Base-by-base conservation (phyloP, 306 rosid genomes). In the Amphicarpaea edgeworthii region DNA sequence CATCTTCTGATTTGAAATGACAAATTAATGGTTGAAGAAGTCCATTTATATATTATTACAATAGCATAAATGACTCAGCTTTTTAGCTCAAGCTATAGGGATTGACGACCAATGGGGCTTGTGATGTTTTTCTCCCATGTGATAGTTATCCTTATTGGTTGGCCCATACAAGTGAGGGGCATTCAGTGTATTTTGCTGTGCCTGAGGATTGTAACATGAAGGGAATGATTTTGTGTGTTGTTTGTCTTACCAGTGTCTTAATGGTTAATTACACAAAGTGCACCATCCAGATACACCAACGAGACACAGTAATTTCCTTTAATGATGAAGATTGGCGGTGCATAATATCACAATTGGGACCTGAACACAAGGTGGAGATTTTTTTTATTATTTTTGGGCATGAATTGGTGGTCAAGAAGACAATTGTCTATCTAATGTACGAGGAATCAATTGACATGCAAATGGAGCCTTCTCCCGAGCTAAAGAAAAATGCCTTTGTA, bases 111-210 rank as follows among this genome's bases (percentile, higher is more conserved):
- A 12, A 5, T 3, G 37, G 41, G 12, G 8, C 42, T 55, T 9
- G 10, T 42, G 63, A 58, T 68, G 3, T 28, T 32, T n/a, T 6
- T 26, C 32, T 69, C 7, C 82, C 82, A 0, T 54, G 76, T 30
- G 77, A 69, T 46, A 26, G 42, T 12, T n/a, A 53, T 17, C 68
- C 81, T n/a, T 24, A 3, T 28, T 77, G 81, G 81, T 67, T 66
- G 15, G 8, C 45, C n/a, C 23, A 65, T 15, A 42, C 6, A 0
- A 40, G 69, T 14, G 50, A 42, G 15, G 28, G 47, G 43, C 11
- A 12, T 11, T 43, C 68, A 0, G 70, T 68, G 40, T 2, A 0
- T 55, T 68, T 77, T 1, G 14, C 4, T n/a, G 61, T 77, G 38
- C 81, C 76, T 8, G 17, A 8, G 10, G 60, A 57, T 57, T 6